Evolutionary conservation across 2,329 filamentous ascomycete genomes (phyloP).

Genomic region (Amylocarpus encephaloides): DNA sequence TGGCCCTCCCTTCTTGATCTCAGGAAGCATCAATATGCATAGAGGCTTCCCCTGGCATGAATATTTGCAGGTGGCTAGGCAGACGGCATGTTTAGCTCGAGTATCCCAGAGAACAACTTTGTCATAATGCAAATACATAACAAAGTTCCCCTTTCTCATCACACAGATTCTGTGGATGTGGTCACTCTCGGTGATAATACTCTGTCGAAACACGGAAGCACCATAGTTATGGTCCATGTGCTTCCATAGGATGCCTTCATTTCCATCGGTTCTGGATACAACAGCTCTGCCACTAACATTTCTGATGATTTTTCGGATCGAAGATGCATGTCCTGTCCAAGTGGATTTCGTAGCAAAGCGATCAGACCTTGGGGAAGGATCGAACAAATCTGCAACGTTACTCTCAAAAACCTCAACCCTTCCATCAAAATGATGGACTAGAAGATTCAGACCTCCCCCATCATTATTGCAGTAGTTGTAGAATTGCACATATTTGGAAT

Average conservation of each 20-base stretch:
- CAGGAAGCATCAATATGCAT: conserved; percentile 71
- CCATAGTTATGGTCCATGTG: conserved; percentile 49
- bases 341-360: conserved; percentile 57
- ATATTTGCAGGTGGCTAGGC: conserved; percentile 55
- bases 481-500: conserved; percentile 56
- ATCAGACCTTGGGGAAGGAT: conserved; percentile 54
- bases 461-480: conserved; percentile 64
- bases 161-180: conserved; percentile 78
- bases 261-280: conserved; percentile 71
- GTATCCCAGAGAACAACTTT: conserved; percentile 77
- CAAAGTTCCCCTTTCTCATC: conserved; percentile 68
- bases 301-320: conserved; percentile 79
- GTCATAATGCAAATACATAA: conserved; percentile 71
- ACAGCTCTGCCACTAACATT: conserved; percentile 76
- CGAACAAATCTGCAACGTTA: conserved; percentile 72
- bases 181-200: conserved; percentile 57
- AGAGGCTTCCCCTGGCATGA: conserved; percentile 63
- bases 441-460: conserved; percentile 60
- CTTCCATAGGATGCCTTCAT: conserved; percentile 79
- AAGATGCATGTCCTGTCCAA: conserved; percentile 78
- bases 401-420: conserved; percentile 76
- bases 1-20: conserved; percentile 44
- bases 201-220: conserved; percentile 57
- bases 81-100: conserved; percentile 48
- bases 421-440: conserved; percentile 82